Percentiles rank a stretch among this genome's conserved stretches.
phyloP scores from a whole-genome alignment of 1,284 basidiomycete species.

The Vanrija sp. region DNA sequence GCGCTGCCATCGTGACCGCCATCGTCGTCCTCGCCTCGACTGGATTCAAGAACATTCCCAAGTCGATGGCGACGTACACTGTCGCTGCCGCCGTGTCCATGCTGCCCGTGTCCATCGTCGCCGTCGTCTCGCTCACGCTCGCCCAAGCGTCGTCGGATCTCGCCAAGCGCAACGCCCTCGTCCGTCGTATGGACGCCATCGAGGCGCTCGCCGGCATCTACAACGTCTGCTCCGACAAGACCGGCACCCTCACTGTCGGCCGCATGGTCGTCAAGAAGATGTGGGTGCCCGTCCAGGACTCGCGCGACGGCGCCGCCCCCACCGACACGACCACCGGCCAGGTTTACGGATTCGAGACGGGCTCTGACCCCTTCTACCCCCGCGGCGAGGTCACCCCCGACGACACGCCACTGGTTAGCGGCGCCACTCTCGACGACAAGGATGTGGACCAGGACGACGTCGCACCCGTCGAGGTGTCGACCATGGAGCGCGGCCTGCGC shows the following conservation, averaged over 20 bases:
- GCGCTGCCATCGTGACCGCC: constrained; percentile 56
- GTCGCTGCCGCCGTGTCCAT: constrained; percentile 57
- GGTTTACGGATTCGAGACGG: constrained; percentile 48
- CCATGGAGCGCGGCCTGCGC: constrained; percentile 27
- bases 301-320: constrained; percentile 24
- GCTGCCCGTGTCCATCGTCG: constrained; percentile 54
- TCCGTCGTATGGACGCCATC: constrained; percentile 52
- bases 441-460: constrained; percentile 6
- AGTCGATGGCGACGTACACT: constrained; percentile 50
- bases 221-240: constrained; percentile 63
- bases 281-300: constrained; percentile 52
- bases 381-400: constrained; percentile 44
- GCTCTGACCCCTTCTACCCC: constrained; percentile 51
- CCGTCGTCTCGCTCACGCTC: constrained; percentile 49
- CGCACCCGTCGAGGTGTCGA: constrained; percentile 28
- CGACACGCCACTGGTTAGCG: constrained; percentile 6
- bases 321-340: constrained; percentile 38
- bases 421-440: constrained; percentile 17
- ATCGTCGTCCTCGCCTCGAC: constrained; percentile 60
- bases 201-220: constrained; percentile 62
- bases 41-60: constrained; percentile 50
- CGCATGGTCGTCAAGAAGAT: constrained; percentile 58
- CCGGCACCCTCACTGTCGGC: constrained; percentile 61
- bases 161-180: constrained; percentile 52
- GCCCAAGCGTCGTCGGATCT: constrained; percentile 49